Conservation (phyloP, 441 rosid species). For the Jatropha podagrica region DNA sequence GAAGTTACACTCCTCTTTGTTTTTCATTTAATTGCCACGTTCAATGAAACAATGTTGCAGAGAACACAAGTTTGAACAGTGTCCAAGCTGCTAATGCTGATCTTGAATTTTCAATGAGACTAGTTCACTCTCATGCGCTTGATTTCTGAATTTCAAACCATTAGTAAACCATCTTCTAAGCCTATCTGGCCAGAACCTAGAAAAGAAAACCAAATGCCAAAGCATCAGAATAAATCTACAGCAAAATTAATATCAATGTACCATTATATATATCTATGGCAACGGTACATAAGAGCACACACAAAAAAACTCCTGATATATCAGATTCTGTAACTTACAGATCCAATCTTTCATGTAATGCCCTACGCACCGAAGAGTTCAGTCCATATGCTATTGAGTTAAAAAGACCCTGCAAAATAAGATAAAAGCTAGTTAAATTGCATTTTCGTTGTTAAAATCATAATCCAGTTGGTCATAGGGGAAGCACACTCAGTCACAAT, state of each 20-base stretch:
- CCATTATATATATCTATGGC: not conserved
- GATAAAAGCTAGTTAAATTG: not conserved
- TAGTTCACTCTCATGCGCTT: constrained; percentile 69
- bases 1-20: not conserved
- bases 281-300: not conserved
- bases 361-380: constrained; percentile 87
- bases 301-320: not conserved
- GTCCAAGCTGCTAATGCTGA: constrained; percentile 41
- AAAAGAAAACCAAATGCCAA: constrained; percentile 17
- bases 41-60: not conserved
- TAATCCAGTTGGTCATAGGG: not conserved
- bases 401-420: constrained; percentile 65
- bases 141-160: constrained; percentile 46
- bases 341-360: constrained; percentile 76
- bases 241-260: constrained; percentile 1
- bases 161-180: constrained; percentile 58
- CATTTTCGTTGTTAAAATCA: not conserved
- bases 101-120: constrained; percentile 70
- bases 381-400: constrained; percentile 94
- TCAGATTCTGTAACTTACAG: constrained; percentile 50
- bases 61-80: not conserved
- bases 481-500: not conserved
- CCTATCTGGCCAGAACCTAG: constrained; percentile 77
- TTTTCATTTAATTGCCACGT: not conserved
- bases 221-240: not conserved